Evolutionary conservation across 2,329 filamentous ascomycete species (phyloP), one percentile per base, ranked within the genome.

Genomic region (Fusarium sororula): DNA sequence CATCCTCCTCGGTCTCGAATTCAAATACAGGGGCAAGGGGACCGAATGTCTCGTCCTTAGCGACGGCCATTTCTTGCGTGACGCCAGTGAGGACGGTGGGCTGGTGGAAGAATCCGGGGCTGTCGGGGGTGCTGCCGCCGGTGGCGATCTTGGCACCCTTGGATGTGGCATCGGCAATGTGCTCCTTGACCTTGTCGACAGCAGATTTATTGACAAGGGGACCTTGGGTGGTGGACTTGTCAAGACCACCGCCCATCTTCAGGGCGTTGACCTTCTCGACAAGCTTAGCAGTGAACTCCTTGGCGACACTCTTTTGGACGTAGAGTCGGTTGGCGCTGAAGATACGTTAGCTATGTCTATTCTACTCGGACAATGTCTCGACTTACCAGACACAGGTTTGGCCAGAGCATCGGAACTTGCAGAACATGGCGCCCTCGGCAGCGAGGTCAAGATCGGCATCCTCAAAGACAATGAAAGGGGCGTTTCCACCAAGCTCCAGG

Each of bases 401-500:
- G 3, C 91, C 91, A n/a, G 84, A 80, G 75, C 76, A 77, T 57
- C 76, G 75, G 74, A 79, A 82, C 66, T 81, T 81, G 68, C 75
- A 75, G 39, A 89, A 80, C 5, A 89, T 86, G 66, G 88, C 89
- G 60, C 86, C 86, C 42, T 83, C 81, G 0, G 89, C 91, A 5
- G 91, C 90, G 32, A 85, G 86, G 30, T 91, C 84, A 45, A 93
- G 75, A 72, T 93, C 87, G 26, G 91, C 91, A 79, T 93, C 91
- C 41, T 91, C 88, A 60, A 91, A 86, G 6, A 93, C 87, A 63
- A 94, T 88, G 6, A 90, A 88, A 12, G 87, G 88, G 2, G 90
- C 90, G 79, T 94, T 94, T 6, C 92, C 92, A 2, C 92, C 92
- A 2, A 94, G 85, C 79, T 94, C 92, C 81, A 94, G 85, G 6